These are phyloP conservation scores for Paramyrothecium sp. DNA, from an alignment of 2,329 filamentous ascomycete species.

Conservation along the genomic window DNA sequence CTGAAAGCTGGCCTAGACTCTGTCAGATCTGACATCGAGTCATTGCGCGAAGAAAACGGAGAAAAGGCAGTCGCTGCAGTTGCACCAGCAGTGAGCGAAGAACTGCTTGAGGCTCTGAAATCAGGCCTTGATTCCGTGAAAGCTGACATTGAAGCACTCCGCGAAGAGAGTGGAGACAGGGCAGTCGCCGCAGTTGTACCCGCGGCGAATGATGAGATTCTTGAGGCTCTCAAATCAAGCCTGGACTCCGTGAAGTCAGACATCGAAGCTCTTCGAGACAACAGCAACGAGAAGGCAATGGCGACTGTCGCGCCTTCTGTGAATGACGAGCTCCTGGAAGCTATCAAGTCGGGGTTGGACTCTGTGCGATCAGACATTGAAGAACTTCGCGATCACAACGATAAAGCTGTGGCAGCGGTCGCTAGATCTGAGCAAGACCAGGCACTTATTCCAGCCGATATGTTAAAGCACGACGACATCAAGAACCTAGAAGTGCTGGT, in stretches of 20 bases:
- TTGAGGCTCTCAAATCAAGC: slow-evolving; percentile 80
- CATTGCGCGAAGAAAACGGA: slow-evolving; percentile 65
- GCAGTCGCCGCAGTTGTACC: slow-evolving; percentile 50
- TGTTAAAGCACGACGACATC: slow-evolving; percentile 69
- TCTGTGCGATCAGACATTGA: slow-evolving; percentile 74
- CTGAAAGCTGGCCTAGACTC: slow-evolving; percentile 71
- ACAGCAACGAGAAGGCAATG: slow-evolving; percentile 48
- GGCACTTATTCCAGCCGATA: slow-evolving; percentile 40
- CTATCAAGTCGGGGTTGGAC: slow-evolving; percentile 75
- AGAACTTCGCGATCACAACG: slow-evolving; percentile 58
- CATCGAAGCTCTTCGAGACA: slow-evolving; percentile 38
- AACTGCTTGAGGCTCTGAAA: slow-evolving; percentile 80
- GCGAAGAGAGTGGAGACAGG: slow-evolving; percentile 69
- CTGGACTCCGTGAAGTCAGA: slow-evolving; percentile 42
- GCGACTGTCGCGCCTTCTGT: slow-evolving; percentile 31
- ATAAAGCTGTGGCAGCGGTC: slow-evolving; percentile 46
- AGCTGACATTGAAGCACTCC: slow-evolving; percentile 67
- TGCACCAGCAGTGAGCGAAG: slow-evolving; percentile 75
- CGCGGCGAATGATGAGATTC: slow-evolving; percentile 71
- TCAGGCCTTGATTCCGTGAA: slow-evolving; percentile 72
- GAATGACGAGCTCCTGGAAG: slow-evolving; percentile 83
- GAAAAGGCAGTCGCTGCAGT: slow-evolving; percentile 62
- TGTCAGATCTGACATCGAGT: slow-evolving; percentile 71
- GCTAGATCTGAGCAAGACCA: slow-evolving; percentile 18
- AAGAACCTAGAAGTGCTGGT: slow-evolving; percentile 84